Conservation (phyloP, 2,329 filamentous ascomycete genomes). For the Claviceps pazoutovae region DNA sequence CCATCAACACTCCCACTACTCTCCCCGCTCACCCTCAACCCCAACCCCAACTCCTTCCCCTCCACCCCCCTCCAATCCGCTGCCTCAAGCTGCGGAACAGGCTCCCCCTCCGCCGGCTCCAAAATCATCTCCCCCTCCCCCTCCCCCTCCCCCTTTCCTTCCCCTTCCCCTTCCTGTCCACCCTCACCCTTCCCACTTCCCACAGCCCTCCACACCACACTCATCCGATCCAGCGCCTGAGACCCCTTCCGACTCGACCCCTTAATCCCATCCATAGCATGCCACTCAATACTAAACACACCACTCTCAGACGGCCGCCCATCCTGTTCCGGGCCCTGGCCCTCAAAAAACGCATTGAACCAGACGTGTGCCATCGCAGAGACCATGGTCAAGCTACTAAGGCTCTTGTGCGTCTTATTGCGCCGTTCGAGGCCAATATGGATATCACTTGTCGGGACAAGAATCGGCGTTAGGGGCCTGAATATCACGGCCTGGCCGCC, state of each 20-base stretch:
- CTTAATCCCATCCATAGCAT: conserved; percentile 83
- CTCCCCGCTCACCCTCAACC: conserved; percentile 55
- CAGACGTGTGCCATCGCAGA: conserved; percentile 89
- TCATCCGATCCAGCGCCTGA: conserved; percentile 64
- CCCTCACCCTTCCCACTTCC: too few species aligned
- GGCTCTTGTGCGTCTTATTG: conserved; percentile 61
- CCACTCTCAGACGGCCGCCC: conserved; percentile 55
- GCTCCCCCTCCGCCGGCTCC: conserved; percentile 52
- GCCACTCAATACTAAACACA: conserved; percentile 45
- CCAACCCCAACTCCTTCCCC: conserved; percentile 46
- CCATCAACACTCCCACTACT: conserved; percentile 43
- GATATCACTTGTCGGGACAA: conserved; percentile 68
- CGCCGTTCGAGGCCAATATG: conserved; percentile 83
- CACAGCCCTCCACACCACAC: conserved; percentile 64
- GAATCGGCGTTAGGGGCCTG: conserved; percentile 52
- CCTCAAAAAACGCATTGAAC: conserved; percentile 94
- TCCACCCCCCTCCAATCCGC: conserved; percentile 59
- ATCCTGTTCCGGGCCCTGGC: conserved; percentile 53
- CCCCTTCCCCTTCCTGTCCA: conserved; percentile 7
- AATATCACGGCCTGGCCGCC: conserved; percentile 67
- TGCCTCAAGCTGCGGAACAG: conserved; percentile 53
- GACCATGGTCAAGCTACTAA: conserved; percentile 79
- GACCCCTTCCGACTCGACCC: conserved; percentile 73
- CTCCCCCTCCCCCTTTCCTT: neutral
- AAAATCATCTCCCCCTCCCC: conserved; percentile 24